These are phyloP conservation scores for Pseudocercospora vitis DNA, from an alignment of 2,329 filamentous ascomycete species.

Conservation along the genomic window DNA sequence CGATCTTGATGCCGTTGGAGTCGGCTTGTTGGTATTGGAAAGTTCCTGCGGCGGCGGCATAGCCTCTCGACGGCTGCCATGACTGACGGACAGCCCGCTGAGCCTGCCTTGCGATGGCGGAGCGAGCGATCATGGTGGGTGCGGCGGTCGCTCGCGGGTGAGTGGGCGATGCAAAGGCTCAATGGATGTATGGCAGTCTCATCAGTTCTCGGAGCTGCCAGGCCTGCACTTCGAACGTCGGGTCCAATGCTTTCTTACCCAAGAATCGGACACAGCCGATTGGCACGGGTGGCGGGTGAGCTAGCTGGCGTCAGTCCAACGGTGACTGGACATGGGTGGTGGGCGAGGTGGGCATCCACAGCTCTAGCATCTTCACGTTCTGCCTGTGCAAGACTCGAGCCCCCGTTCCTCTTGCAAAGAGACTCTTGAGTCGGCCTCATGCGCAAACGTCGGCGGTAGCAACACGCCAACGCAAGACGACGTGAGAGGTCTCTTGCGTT, in stretches of 20 bases:
- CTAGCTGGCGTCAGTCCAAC: too few relatives aligned
- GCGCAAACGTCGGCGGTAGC: slow-evolving; percentile 35
- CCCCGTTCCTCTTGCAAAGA: too few relatives aligned
- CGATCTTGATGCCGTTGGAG: slow-evolving; percentile 85
- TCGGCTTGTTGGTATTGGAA: slow-evolving; percentile 87
- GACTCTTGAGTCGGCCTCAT: slow-evolving; percentile 28
- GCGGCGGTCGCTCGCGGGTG: slow-evolving; percentile 28
- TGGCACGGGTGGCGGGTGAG: too few relatives aligned
- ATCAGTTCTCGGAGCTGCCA: background rate
- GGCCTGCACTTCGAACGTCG: slow-evolving; percentile 2
- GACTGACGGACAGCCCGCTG: slow-evolving; percentile 61
- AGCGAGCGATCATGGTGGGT: slow-evolving; percentile 64
- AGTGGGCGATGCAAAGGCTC: slow-evolving; percentile 21
- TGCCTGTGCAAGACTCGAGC: background rate
- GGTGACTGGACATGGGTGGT: background rate
- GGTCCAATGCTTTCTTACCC: background rate
- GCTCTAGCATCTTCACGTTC: background rate
- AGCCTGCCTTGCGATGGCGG: slow-evolving; percentile 63
- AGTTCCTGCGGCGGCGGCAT: slow-evolving; percentile 69
- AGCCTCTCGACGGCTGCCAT: slow-evolving; percentile 62
- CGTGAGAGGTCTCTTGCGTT: slow-evolving; percentile 42
- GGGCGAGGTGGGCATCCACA: background rate
- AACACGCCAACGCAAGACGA: slow-evolving; percentile 35
- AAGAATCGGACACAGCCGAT: slow-evolving; percentile 17
- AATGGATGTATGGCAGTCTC: slow-evolving; percentile 13